Conservation (phyloP, 106 monocot species). For the Amphibolis antarctica region DNA sequence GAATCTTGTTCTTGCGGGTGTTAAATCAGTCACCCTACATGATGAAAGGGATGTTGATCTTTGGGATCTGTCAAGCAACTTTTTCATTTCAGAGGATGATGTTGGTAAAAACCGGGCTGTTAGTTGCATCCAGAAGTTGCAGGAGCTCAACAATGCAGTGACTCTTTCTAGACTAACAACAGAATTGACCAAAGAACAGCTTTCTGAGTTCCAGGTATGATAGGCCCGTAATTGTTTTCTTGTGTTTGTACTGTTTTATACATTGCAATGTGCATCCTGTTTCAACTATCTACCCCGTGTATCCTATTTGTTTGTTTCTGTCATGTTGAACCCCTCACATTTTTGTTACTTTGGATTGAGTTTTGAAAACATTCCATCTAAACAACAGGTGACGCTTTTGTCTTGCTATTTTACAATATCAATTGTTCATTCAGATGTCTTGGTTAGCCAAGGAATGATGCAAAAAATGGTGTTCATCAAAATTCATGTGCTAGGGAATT, state of each 20-base stretch:
- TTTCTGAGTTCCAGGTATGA: constrained; percentile 65
- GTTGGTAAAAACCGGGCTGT: constrained; percentile 69
- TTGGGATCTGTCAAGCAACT: constrained; percentile 77
- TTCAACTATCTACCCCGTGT: no score
- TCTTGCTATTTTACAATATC: no score
- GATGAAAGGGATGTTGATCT: constrained; percentile 52
- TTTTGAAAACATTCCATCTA: no score
- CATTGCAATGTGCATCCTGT: no score
- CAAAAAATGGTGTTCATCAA: no score
- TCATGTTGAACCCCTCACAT: no score
- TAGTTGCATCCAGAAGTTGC: constrained; percentile 67
- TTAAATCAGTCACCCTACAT: constrained; percentile 82
- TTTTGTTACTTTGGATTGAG: no score
- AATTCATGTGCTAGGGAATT: no score
- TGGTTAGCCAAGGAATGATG: no score
- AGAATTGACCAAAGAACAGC: constrained; percentile 36
- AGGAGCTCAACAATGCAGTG: constrained; percentile 88
- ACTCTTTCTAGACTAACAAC: constrained; percentile 32
- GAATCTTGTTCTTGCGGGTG: constrained; percentile 83
- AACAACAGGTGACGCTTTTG: no score
- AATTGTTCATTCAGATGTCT: no score
- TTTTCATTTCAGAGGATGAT: constrained; percentile 71
- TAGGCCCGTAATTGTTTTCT: background rate
- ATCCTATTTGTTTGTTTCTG: no score
- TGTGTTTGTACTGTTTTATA: background rate